Percentiles rank a stretch among this genome's conserved stretches.
Conservation (phyloP, 2,329 filamentous ascomycete species). For the Lachnum nothofagi region DNA sequence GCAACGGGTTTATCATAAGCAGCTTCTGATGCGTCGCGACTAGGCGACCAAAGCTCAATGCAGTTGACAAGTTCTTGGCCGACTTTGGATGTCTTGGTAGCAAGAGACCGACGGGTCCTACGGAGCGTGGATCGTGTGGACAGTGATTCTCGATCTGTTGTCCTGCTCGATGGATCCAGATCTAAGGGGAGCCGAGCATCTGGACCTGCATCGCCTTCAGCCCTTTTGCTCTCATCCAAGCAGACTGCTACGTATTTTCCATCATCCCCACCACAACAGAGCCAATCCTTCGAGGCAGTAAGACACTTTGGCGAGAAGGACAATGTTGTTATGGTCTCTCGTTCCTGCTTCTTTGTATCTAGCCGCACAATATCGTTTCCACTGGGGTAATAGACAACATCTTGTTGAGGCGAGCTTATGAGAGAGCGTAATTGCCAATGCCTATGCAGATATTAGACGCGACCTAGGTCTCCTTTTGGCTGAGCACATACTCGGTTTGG, state of each 20-base stretch:
- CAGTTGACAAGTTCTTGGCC: slow-evolving; percentile 61
- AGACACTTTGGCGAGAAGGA: slow-evolving; percentile 78
- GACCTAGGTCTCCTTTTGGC: background rate
- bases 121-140: slow-evolving; percentile 11
- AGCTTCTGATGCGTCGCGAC: slow-evolving; percentile 29
- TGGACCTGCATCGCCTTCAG: slow-evolving; percentile 39
- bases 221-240: slow-evolving; percentile 20
- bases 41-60: slow-evolving; percentile 57
- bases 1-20: slow-evolving; percentile 55
- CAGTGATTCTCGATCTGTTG: slow-evolving; percentile 5
- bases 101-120: slow-evolving; percentile 19
- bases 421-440: slow-evolving; percentile 89
- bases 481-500: slow-evolving; percentile 54
- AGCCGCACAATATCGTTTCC: slow-evolving; percentile 67
- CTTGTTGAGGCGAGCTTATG: slow-evolving; percentile 71
- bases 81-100: slow-evolving; percentile 49
- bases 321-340: slow-evolving; percentile 66
- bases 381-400: slow-evolving; percentile 80
- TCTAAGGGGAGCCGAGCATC: slow-evolving; percentile 54
- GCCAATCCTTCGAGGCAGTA: slow-evolving; percentile 78
- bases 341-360: slow-evolving; percentile 63
- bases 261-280: slow-evolving; percentile 82
- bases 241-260: slow-evolving; percentile 63
- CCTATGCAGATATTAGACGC: slow-evolving; percentile 38
- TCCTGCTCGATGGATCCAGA: slow-evolving; percentile 33